Evolutionary conservation across 2,329 filamentous ascomycete genomes (phyloP), one percentile per base, ranked within the genome.

Genomic region (Tothia fuscella): DNA sequence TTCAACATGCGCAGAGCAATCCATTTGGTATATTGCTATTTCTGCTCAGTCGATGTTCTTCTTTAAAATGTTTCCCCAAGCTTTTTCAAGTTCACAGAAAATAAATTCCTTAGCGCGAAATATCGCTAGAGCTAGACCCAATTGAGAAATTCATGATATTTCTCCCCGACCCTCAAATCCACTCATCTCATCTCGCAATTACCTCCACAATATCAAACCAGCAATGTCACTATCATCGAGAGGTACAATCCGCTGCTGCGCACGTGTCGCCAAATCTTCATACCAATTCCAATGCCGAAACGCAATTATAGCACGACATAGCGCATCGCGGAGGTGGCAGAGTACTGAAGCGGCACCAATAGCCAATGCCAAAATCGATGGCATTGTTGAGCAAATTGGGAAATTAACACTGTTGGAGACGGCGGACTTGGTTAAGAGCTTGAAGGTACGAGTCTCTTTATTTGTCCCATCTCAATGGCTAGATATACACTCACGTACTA

Each of bases 321-420:
- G 52, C 49, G 53, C 55, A 48, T 53, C 76, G 59, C 78, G 82
- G 67, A 78, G 91, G 75, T 88, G 85, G 82, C 83, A 91, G 65
- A 89, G 86, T 48, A 88, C 86, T 53, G 82, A 88, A 55, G 78
- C 72, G 43, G 57, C 76, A 44, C 70, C 71, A 42, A 62, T 74
- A 54, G 64, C 70, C 48, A 93, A 84, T 67, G 87, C 91, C 49
- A 98, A 98, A 76, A 94, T 99, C 56, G 66, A 80, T 53, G 77
- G 76, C 46, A 98, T 99, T 58, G 91, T 99, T 57, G 88, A 98
- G 63, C 88, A 98, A 67, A 98, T 99, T 65, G 93, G 89, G 67
- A 80, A 91, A 76, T 81, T 99, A 75, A 98, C 88, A 33, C 74
- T 99, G 45, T 70, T 99, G 56, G 93, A 99, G 75, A 98, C 91